phyloP scores from a whole-genome alignment of 306 rosid species.

The Inga laurina region DNA sequence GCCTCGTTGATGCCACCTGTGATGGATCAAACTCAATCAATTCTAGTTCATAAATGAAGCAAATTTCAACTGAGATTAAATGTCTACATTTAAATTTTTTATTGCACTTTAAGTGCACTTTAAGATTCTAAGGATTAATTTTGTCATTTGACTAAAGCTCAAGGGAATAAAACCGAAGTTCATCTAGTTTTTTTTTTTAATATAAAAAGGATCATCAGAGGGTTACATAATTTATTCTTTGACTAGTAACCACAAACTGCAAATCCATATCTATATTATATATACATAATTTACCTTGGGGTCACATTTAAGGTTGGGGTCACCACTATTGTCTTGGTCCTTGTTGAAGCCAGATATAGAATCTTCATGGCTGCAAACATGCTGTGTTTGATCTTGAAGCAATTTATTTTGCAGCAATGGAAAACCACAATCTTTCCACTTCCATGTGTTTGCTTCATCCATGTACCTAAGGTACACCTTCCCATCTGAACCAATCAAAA shows the following conservation, averaged over 20 bases:
- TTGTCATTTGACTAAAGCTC: too few relatives aligned
- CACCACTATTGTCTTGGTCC: constrained; percentile 31
- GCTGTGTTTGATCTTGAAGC: constrained; percentile 38
- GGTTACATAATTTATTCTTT: not conserved
- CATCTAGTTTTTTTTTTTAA: too few relatives aligned
- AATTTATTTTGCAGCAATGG: constrained; percentile 44
- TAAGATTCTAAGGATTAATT: too few relatives aligned
- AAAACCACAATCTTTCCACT: constrained; percentile 77
- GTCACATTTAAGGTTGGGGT: constrained; percentile 50
- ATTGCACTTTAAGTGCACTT: too few relatives aligned
- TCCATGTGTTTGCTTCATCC: constrained; percentile 68
- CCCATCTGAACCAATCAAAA: constrained; percentile 89
- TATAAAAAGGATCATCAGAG: not conserved
- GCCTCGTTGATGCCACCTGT: constrained; percentile 83
- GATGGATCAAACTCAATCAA: constrained; percentile 34
- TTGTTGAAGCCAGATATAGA: constrained; percentile 39
- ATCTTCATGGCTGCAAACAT: constrained; percentile 42
- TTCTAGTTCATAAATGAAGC: not conserved
- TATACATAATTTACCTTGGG: constrained; percentile 52
- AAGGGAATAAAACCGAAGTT: too few relatives aligned
- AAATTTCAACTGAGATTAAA: too few relatives aligned
- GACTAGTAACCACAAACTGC: not conserved
- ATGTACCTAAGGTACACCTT: constrained; percentile 75
- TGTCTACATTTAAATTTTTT: too few relatives aligned
- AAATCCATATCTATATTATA: not conserved